Evolutionary conservation across 345 rosid genomes (phyloP).

Genomic region (Trapa bicornis): DNA sequence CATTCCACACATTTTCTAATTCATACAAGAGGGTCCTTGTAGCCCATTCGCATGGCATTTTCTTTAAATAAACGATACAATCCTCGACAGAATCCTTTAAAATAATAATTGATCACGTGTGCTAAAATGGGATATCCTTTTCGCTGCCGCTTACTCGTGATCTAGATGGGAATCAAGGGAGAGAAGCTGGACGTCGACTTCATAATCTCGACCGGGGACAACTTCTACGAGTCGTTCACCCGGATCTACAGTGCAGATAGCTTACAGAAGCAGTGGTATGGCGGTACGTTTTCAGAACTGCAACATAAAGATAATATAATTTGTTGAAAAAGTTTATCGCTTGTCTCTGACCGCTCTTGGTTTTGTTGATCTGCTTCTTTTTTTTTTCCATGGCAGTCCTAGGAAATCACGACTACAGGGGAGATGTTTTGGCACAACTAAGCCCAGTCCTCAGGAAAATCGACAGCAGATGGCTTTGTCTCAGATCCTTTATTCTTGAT

Average conservation of each 20-base stretch:
- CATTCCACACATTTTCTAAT: too few relatives aligned
- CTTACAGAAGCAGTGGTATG: slow-evolving; percentile 41
- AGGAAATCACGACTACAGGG: slow-evolving; percentile 62
- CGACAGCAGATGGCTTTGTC: slow-evolving; percentile 47
- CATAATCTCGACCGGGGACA: slow-evolving; percentile 39
- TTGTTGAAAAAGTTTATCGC: too few relatives aligned
- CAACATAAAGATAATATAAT: too few relatives aligned
- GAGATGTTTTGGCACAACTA: slow-evolving; percentile 46
- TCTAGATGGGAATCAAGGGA: slow-evolving; percentile 41
- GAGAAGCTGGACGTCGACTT: slow-evolving; percentile 33
- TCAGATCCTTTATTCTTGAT: slow-evolving; percentile 32
- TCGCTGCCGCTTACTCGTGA: neutral
- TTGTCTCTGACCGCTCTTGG: too few relatives aligned
- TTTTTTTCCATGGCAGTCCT: slow-evolving; percentile 23
- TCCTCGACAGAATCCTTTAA: too few relatives aligned
- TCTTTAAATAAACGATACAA: too few relatives aligned
- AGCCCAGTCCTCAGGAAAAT: slow-evolving; percentile 28
- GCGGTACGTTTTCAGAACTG: slow-evolving; percentile 13
- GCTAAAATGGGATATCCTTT: too few relatives aligned
- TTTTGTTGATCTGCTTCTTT: neutral
- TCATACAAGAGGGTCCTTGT: too few relatives aligned
- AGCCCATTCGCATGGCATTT: too few relatives aligned
- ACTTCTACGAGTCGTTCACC: slow-evolving; percentile 33
- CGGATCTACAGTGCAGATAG: slow-evolving; percentile 27
- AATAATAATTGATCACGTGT: too few relatives aligned